Percentiles rank a stretch among this genome's conserved stretches.
Conservation (phyloP, 2,329 filamentous ascomycete genomes). For the Fusarium sp. region DNA sequence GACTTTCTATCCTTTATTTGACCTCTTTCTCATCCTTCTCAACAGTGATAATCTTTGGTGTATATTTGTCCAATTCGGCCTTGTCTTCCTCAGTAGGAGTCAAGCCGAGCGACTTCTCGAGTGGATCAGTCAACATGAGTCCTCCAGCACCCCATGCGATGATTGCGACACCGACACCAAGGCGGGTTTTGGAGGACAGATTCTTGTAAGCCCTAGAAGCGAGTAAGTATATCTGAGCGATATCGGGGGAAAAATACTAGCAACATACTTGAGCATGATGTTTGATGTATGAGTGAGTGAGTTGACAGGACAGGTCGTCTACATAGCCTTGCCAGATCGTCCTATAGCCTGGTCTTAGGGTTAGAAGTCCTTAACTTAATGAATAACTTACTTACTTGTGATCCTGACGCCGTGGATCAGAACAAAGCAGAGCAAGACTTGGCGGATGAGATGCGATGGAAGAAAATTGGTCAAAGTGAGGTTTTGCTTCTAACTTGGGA, state of each 20-base stretch:
- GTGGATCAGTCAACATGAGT: conserved; percentile 76
- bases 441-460: conserved; percentile 1
- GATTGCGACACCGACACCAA: conserved; percentile 77
- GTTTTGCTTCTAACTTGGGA: not conserved
- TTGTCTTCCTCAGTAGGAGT: conserved; percentile 79
- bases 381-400: not conserved
- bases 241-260: not conserved
- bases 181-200: conserved; percentile 75
- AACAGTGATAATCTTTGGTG: conserved; percentile 71
- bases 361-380: not conserved
- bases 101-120: conserved; percentile 79
- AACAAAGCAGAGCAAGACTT: not conserved
- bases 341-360: not conserved
- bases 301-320: conserved; percentile 7
- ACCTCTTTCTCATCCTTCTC: conserved; percentile 54
- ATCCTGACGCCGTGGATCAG: not conserved
- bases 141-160: conserved; percentile 81
- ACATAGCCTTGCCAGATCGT: conserved; percentile 4
- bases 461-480: conserved; percentile 11
- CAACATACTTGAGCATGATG: conserved; percentile 40
- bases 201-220: conserved; percentile 72
- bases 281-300: not conserved
- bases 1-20: not conserved
- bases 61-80: conserved; percentile 68
- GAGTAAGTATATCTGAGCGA: conserved; percentile 5